A percentile compares a stretch with the other conserved stretches of the same genome.
Conservation (phyloP, 2,329 filamentous ascomycete species). For the Paradendryphiella salina region DNA sequence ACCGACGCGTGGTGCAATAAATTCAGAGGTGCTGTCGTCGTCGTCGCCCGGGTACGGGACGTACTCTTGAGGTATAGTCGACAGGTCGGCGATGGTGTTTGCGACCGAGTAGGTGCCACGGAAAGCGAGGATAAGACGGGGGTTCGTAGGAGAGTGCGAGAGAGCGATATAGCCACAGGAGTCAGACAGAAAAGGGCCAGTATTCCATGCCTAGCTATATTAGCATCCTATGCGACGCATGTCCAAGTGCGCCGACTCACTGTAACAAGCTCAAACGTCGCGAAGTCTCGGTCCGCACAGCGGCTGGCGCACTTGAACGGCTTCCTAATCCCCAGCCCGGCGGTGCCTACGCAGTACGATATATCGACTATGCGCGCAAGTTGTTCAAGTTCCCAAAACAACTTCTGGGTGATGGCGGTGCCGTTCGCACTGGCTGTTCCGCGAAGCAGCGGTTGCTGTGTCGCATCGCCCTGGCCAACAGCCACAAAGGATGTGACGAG, state of each 20-base stretch:
- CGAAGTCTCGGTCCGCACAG: slow-evolving; percentile 81
- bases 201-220: slow-evolving; percentile 75
- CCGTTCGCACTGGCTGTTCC: slow-evolving; percentile 26
- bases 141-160: slow-evolving; percentile 66
- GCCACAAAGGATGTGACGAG: slow-evolving; percentile 17
- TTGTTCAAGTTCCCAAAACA: slow-evolving; percentile 85
- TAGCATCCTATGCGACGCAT: slow-evolving; percentile 7
- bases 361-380: slow-evolving; percentile 91
- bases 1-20: slow-evolving; percentile 21
- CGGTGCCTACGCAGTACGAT: slow-evolving; percentile 85
- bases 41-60: slow-evolving; percentile 73
- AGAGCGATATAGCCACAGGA: slow-evolving; percentile 92
- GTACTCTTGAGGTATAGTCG: slow-evolving; percentile 86
- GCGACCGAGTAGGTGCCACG: slow-evolving; percentile 92
- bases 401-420: slow-evolving; percentile 58
- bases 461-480: slow-evolving; percentile 12
- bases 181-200: slow-evolving; percentile 81
- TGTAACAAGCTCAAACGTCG: slow-evolving; percentile 73
- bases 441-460: slow-evolving; percentile 37
- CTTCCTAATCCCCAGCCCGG: slow-evolving; percentile 77
- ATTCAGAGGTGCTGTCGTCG: slow-evolving; percentile 45
- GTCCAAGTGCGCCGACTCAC: slow-evolving; percentile 38
- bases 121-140: slow-evolving; percentile 81
- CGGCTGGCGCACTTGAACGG: slow-evolving; percentile 86
- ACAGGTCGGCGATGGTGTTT: slow-evolving; percentile 88